A percentile compares a stretch with the other conserved stretches of the same genome.
These are phyloP conservation scores for Metschnikowia santaceciliae DNA, from an alignment of 805 yeast species.

Conservation along the genomic window DNA sequence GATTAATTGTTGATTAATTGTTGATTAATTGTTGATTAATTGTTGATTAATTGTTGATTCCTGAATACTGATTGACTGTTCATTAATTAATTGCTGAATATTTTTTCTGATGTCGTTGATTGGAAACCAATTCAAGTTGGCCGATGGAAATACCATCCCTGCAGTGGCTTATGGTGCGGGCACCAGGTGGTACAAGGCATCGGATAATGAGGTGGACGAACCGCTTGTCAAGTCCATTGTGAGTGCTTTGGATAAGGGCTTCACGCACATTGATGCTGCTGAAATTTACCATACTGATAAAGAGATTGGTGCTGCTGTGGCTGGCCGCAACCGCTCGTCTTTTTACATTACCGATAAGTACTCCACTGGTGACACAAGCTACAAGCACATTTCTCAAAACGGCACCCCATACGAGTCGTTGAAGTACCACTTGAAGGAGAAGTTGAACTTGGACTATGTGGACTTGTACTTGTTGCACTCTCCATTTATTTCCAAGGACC, in stretches of 20 bases:
- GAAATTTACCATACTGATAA: slow-evolving; percentile 56
- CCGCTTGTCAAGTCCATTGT: slow-evolving; percentile 42
- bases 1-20: no score
- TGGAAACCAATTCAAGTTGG: slow-evolving; percentile 24
- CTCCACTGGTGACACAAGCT: slow-evolving; percentile 20
- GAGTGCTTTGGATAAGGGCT: slow-evolving; percentile 49
- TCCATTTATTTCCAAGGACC: slow-evolving; percentile 34
- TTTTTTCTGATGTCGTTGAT: slow-evolving; percentile 14
- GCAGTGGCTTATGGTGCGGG: slow-evolving; percentile 49
- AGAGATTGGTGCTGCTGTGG: slow-evolving; percentile 53
- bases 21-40: no score
- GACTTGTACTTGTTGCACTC: slow-evolving; percentile 52
- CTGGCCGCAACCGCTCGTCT: slow-evolving; percentile 39
- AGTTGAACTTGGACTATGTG: slow-evolving; percentile 41
- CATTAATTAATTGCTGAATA: background rate
- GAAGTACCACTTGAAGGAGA: slow-evolving; percentile 31
- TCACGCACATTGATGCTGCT: slow-evolving; percentile 63
- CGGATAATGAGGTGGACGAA: slow-evolving; percentile 24
- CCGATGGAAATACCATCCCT: slow-evolving; percentile 40
- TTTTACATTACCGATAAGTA: slow-evolving; percentile 60
- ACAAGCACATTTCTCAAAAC: slow-evolving; percentile 8
- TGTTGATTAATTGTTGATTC: no score
- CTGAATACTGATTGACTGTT: no score
- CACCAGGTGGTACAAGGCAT: slow-evolving; percentile 40
- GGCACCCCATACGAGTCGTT: slow-evolving; percentile 40